Evolutionary conservation across 2,329 filamentous ascomycete genomes (phyloP), one percentile per base, ranked within the genome.

Genomic region (Fusarium redolens): DNA sequence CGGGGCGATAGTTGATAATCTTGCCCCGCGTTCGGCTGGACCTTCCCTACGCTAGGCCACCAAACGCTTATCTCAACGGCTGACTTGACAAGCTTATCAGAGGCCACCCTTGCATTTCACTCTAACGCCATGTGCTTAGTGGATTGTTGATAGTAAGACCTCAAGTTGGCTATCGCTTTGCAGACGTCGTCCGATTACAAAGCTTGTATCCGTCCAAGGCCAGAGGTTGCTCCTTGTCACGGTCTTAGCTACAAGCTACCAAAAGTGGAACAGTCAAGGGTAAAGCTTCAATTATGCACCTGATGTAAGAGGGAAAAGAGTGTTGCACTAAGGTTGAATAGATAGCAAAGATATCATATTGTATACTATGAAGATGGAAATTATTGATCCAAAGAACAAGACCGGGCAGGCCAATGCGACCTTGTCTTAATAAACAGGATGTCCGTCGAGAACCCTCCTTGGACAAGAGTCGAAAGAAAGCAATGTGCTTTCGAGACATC

Each of bases 291-390:
- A n/a, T 17, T 12, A 4, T n/a, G 18, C 1, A 37, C 0, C 9
- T 2, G 3, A 3, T 7, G 1, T 11, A 4, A 25, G 4, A 14
- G 0, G 2, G 5, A 4, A 0, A 35, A 5, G 4, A 9, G 17
- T 7, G 8, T 4, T 8, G 5, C 6, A 20, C 1, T 7, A 18
- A 2, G 17, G 0, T 7, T 20, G 15, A 0, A 28, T 1, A 22
- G 15, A 5, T 11, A 18, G 13, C 3, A 11, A 15, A 15, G 6
- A 37, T 11, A 9, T 38, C 4, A 2, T 38, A 38, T 35, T 52
- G 28, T 52, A 15, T 52, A 52, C 18, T 52, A 38, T 38, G 50
- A 40, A 38, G 9, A n/a, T 28, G 1, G 18, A 12, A 12, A 28
- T 12, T 1, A n/a, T n/a, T n/a, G n/a, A n/a, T n/a, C n/a, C n/a